Evolutionary conservation across 2,329 filamentous ascomycete species (phyloP).

Genomic region (Beauveria scarabaeidicola): DNA sequence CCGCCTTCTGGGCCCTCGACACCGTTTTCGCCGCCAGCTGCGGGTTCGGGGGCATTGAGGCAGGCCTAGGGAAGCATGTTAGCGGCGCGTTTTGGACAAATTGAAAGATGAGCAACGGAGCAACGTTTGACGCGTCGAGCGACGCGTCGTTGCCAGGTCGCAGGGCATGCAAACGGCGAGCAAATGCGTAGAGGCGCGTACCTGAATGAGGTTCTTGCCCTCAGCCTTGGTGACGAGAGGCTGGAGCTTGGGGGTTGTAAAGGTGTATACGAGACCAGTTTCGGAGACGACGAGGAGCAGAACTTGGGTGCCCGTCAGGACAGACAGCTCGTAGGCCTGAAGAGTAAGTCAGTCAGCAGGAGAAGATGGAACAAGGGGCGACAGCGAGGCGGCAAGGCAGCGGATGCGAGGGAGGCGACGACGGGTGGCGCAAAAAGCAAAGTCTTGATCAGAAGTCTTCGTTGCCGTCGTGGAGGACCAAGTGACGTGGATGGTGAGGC

Average conservation of each 20-base stretch:
- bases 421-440: background rate
- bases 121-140: background rate
- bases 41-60: conserved; percentile 88
- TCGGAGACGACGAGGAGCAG: conserved; percentile 90
- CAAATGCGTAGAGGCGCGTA: conserved; percentile 34
- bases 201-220: conserved; percentile 98
- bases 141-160: background rate
- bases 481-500: background rate
- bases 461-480: background rate
- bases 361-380: conserved; percentile 11
- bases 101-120: background rate
- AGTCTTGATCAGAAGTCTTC: background rate
- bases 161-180: background rate
- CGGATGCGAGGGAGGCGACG: conserved; percentile 2
- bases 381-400: background rate
- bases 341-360: conserved; percentile 11
- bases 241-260: conserved; percentile 95
- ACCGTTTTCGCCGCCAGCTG: conserved; percentile 70
- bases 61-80: conserved; percentile 59
- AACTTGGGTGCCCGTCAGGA: conserved; percentile 95
- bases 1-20: conserved; percentile 68
- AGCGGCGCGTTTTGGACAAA: conserved; percentile 18
- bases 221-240: conserved; percentile 96
- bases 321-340: conserved; percentile 93
- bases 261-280: conserved; percentile 90